These are phyloP conservation scores for Tetracentron sinense DNA, from an alignment of 164 flowering plant genomes.

Conservation along the genomic window DNA sequence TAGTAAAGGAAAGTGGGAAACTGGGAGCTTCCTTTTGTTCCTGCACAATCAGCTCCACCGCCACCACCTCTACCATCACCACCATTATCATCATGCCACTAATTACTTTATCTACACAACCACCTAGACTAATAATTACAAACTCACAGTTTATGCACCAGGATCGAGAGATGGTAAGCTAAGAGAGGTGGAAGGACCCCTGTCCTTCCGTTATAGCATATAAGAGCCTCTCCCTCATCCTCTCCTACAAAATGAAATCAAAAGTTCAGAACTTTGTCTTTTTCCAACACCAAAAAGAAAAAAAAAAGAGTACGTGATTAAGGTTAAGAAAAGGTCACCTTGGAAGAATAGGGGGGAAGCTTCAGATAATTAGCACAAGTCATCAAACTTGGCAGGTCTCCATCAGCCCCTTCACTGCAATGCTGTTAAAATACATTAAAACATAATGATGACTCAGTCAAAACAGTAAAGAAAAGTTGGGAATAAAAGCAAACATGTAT, in stretches of 20 bases:
- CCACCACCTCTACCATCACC: conserved; percentile 8
- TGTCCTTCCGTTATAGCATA: conserved; percentile 96
- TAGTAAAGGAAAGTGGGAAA: too few species aligned
- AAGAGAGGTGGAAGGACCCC: conserved; percentile 90
- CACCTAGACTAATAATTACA: conserved; percentile 36
- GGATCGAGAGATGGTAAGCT: conserved; percentile 6
- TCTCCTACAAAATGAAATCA: conserved; percentile 47
- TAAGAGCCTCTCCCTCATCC: conserved; percentile 74
- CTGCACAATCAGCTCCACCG: background rate
- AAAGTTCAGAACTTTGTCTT: too few species aligned
- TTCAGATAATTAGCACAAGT: conserved; percentile 96
- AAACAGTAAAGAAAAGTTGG: background rate
- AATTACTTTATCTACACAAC: too few species aligned
- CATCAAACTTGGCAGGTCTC: conserved; percentile 94
- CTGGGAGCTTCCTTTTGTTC: background rate
- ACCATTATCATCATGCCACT: too few species aligned
- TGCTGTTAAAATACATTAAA: conserved; percentile 40
- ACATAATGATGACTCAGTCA: background rate
- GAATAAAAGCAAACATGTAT: background rate
- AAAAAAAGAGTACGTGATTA: background rate
- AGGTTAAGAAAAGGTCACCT: conserved; percentile 34
- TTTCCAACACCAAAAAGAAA: background rate
- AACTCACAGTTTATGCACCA: conserved; percentile 23
- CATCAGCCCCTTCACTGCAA: conserved; percentile 42
- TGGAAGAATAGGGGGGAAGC: conserved; percentile 89